These are phyloP conservation scores for Jimgerdemannia flammicorona DNA, from an alignment of 192 early-diverging fungal species.

Conservation along the genomic window DNA sequence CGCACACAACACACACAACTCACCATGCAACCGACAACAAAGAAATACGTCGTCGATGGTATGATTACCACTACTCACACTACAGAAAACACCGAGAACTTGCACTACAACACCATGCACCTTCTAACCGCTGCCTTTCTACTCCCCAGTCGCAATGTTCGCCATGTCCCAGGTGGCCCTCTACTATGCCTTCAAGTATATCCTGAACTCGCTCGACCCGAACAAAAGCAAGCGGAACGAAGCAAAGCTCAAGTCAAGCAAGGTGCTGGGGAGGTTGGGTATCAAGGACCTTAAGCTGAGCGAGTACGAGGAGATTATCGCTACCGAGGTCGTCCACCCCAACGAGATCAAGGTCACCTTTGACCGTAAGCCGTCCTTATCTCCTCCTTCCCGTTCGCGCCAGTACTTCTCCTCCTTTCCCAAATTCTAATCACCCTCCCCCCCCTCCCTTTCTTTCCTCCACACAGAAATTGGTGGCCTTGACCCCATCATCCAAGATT, in stretches of 20 bases:
- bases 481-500: slow-evolving; percentile 84
- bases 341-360: slow-evolving; percentile 89
- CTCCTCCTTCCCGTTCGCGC: slow-evolving; percentile 5
- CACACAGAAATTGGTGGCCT: slow-evolving; percentile 84
- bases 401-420: slow-evolving; percentile 1
- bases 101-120: too few species aligned
- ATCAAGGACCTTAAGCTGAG: slow-evolving; percentile 76
- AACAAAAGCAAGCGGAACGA: slow-evolving; percentile 65
- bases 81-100: too few species aligned
- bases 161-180: slow-evolving; percentile 86
- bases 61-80: neutral
- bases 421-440: neutral
- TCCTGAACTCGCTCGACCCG: slow-evolving; percentile 73
- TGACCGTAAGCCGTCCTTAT: slow-evolving; percentile 46
- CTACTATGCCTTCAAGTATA: slow-evolving; percentile 84
- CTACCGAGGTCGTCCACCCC: slow-evolving; percentile 88
- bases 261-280: slow-evolving; percentile 65
- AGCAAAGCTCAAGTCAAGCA: slow-evolving; percentile 69
- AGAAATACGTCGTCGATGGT: slow-evolving; percentile 39
- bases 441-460: slow-evolving; percentile 6
- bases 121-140: neutral
- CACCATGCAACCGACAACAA: slow-evolving; percentile 30
- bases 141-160: slow-evolving; percentile 61
- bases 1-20: neutral
- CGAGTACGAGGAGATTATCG: slow-evolving; percentile 94